These are phyloP conservation scores for Rhynchosporium graminicola DNA, from an alignment of 2,329 filamentous ascomycete species.

Conservation along the genomic window DNA sequence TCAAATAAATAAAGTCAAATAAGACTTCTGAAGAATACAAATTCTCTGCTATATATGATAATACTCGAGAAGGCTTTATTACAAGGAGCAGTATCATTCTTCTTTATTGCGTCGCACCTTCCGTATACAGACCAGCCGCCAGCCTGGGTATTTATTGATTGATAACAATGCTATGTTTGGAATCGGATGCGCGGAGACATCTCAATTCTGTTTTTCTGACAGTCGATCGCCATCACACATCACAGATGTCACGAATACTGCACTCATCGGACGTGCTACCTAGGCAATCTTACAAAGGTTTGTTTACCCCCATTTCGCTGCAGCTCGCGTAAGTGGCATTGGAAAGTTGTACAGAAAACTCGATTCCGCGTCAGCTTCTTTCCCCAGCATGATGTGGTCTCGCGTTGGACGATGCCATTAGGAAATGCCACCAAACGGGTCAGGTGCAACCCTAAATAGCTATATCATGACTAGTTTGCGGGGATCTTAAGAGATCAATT, in stretches of 20 bases:
- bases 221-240: background rate
- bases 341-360: too few relatives aligned
- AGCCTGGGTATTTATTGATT: background rate
- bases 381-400: too few relatives aligned
- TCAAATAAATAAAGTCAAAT: too few relatives aligned
- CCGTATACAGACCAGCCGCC: background rate
- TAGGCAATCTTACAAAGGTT: background rate
- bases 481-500: too few relatives aligned
- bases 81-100: background rate
- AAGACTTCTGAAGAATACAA: too few relatives aligned
- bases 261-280: background rate
- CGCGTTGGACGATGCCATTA: too few relatives aligned
- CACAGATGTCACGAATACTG: conserved; percentile 18
- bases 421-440: background rate
- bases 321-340: background rate
- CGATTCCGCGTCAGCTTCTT: too few relatives aligned
- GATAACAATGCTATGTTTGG: background rate
- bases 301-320: too few relatives aligned
- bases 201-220: background rate
- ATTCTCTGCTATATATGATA: too few relatives aligned
- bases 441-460: background rate
- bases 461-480: background rate
- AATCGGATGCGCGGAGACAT: background rate
- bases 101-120: background rate
- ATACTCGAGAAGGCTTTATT: too few relatives aligned